Conservation (phyloP, 768 basidiomycete species). For the Xanthoconium purpureum region DNA sequence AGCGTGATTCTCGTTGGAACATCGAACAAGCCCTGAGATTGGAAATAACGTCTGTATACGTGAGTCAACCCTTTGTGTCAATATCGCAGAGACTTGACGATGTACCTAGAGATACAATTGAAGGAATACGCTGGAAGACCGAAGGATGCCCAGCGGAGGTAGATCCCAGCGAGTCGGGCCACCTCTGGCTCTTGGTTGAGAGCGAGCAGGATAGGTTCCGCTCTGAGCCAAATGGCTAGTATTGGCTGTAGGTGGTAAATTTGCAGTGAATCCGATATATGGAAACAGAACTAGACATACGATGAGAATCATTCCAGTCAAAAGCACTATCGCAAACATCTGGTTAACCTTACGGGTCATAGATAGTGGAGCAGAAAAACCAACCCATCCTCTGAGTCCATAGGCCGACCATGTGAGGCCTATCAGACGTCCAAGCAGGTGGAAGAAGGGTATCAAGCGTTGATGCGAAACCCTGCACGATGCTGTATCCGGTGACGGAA, state of each 20-base stretch:
- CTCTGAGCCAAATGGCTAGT: conserved; percentile 73
- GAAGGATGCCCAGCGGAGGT: conserved; percentile 71
- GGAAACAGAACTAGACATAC: conserved; percentile 39
- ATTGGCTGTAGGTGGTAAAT: conserved; percentile 41
- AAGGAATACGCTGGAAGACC: conserved; percentile 77
- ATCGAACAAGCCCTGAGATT: conserved; percentile 82
- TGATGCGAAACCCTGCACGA: conserved; percentile 78
- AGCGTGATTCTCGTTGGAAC: conserved; percentile 83
- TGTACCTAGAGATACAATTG: conserved; percentile 51
- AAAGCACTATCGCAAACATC: conserved; percentile 45
- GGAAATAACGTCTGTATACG: conserved; percentile 47
- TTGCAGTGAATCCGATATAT: not conserved
- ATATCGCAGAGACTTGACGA: not conserved
- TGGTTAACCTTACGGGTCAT: conserved; percentile 4
- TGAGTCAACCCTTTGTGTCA: not conserved
- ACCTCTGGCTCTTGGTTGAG: conserved; percentile 83
- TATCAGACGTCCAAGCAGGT: conserved; percentile 88
- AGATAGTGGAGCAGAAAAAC: conserved; percentile 22
- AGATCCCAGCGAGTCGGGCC: conserved; percentile 69
- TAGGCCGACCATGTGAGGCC: conserved; percentile 81
- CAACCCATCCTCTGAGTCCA: conserved; percentile 88
- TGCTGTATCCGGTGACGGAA: conserved; percentile 53
- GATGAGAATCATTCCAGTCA: conserved; percentile 54
- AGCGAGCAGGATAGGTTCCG: conserved; percentile 72
- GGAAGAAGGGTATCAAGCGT: conserved; percentile 93